Evolutionary conservation across 495 filamentous ascomycete species (phyloP), one percentile per base, ranked within the genome.

Genomic region (Melanomma pulvis-pyrius): DNA sequence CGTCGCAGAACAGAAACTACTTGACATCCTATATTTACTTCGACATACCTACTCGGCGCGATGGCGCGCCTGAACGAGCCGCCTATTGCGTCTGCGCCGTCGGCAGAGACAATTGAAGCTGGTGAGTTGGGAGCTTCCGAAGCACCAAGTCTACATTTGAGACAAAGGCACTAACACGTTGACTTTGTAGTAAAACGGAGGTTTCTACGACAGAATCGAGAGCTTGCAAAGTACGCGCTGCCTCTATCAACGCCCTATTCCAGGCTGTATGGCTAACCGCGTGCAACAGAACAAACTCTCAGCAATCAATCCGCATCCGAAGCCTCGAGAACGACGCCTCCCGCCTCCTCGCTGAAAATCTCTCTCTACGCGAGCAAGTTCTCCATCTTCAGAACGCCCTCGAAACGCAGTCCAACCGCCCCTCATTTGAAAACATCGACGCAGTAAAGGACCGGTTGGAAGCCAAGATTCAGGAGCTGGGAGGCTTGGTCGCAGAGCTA

Each of bases 41-140:
- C 72, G 68, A 63, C 71, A 70, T 71, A 76, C 70, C 44, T 62
- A 68, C 30, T 28, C 49, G 41, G 55, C 59, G 68, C 74, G 65
- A 97, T 98, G 93, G 93, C 93, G 75, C 85, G 93, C 75, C 83
- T 98, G 73, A 97, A 97, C 80, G 94, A 97, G 77, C 82, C 84
- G 70, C 81, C 82, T 49, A 72, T 82, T 53, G 67, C 67, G 49
- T 61, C 67, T 17, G 60, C 19, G 80, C 86, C 51, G 49, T 36
- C 61, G 29, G 73, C 81, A 59, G 93, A 97, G 76, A 89, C 84
- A 39, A 78, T 96, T 67, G 93, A 97, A 65, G 86, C 86, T 66
- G 80, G 93, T 96, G 82, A 78, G 92, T 86, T 39, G 34, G 28
- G 30, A 6, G 32, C 11, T 39, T 41, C n/a, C n/a, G 26, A 39